Conservation (phyloP, 2,329 filamentous ascomycete genomes). For the Rosellinia necatrix region DNA sequence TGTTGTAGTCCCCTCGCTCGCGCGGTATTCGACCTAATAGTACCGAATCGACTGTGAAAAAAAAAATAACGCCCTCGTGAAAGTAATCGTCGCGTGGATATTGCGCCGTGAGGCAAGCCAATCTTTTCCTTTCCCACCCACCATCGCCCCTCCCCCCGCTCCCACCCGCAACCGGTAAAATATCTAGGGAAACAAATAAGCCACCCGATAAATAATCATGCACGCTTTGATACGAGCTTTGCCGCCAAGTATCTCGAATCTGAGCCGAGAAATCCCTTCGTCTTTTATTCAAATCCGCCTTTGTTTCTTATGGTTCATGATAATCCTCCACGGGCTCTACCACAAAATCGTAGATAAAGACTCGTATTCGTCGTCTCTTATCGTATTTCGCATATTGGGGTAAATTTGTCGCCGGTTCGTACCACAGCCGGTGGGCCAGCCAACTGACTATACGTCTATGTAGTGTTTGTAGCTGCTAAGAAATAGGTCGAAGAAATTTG, state of each 20-base stretch:
- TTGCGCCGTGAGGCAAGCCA: conserved; percentile 45
- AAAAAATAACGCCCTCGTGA: conserved; percentile 17
- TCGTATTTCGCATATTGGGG: conserved; percentile 1
- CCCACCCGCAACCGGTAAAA: conserved; percentile 10
- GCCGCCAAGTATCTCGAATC: conserved; percentile 34
- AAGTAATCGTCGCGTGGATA: conserved; percentile 31
- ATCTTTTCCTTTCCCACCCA: conserved; percentile 38
- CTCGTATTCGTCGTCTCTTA: neutral
- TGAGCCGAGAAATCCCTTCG: neutral
- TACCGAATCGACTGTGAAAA: conserved; percentile 12
- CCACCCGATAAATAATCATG: conserved; percentile 26
- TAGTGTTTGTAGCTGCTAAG: conserved; percentile 17
- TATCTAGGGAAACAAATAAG: conserved; percentile 18
- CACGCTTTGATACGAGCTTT: conserved; percentile 36
- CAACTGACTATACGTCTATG: conserved; percentile 13
- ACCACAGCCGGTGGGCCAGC: conserved; percentile 27
- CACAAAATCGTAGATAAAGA: neutral
- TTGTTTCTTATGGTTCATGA: conserved; percentile 15
- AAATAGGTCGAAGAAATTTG: neutral
- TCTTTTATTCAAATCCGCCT: neutral
- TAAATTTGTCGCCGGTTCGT: neutral
- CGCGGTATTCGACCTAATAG: conserved; percentile 19
- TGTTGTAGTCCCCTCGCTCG: conserved; percentile 7
- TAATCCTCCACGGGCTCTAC: conserved; percentile 1
- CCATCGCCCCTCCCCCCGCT: conserved; percentile 14